Evolutionary conservation across 768 basidiomycete species (phyloP).

Genomic region (Russula sp.): DNA sequence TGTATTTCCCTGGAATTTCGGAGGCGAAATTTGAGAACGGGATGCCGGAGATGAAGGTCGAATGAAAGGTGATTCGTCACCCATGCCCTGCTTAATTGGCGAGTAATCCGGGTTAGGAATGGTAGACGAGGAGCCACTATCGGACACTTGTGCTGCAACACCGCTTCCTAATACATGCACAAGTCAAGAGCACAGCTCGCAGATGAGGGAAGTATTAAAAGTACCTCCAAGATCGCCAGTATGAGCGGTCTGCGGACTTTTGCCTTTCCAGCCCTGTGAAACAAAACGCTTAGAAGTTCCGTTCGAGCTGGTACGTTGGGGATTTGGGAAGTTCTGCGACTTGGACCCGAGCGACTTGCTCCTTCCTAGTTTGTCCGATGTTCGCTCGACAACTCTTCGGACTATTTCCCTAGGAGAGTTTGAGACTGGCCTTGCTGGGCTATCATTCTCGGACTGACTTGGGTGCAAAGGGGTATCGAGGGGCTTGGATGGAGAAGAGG

Average conservation of each 20-base stretch:
- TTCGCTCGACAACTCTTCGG: constrained; percentile 45
- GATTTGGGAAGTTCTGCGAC: constrained; percentile 18
- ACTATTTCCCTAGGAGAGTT: constrained; percentile 31
- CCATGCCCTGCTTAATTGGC: constrained; percentile 28
- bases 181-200: constrained; percentile 8
- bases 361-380: constrained; percentile 62
- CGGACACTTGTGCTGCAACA: neutral
- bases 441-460: constrained; percentile 19
- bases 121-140: constrained; percentile 18
- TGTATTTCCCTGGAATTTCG: constrained; percentile 61
- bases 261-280: constrained; percentile 53
- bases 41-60: constrained; percentile 64
- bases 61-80: constrained; percentile 66
- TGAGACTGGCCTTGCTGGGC: constrained; percentile 8
- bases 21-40: constrained; percentile 46
- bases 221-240: constrained; percentile 34
- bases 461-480: constrained; percentile 5
- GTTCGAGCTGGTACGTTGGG: constrained; percentile 36
- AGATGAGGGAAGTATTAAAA: neutral
- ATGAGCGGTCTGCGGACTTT: constrained; percentile 44
- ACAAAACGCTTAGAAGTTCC: constrained; percentile 50
- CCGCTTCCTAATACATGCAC: constrained; percentile 3
- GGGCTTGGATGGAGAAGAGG: constrained; percentile 10
- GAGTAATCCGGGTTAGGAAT: constrained; percentile 14
- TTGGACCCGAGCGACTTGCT: constrained; percentile 40